Base-by-base conservation (phyloP, 495 filamentous ascomycete genomes). In the Delitschia confertaspora region DNA sequence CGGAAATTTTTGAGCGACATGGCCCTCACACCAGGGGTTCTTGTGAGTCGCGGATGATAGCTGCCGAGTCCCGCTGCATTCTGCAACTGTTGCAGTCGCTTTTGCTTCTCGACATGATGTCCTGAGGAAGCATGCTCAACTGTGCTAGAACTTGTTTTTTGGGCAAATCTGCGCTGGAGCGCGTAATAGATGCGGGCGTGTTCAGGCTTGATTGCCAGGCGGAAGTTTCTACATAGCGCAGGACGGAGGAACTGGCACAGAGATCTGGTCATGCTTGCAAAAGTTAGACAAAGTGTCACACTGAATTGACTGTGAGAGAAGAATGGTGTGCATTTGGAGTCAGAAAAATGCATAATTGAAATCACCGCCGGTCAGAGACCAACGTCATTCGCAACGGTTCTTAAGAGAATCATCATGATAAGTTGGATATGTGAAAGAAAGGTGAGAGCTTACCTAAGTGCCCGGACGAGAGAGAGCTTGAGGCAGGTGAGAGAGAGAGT, bases 341-440 rank as follows among this genome's bases (percentile, higher is more conserved):
- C 26, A 30, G 26, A 30, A 30, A 13, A 30, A 13, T 8, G 26
- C 13, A 8, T 8, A 13, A 8, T 30, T 30, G 26, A 30, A 30
- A 13, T 30, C 26, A 30, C 26, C 26, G 13, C 26, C 26, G 59
- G 69, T 45, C 65, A 65, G 73, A n/a, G n/a, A n/a, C n/a, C n/a
- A n/a, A n/a, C 73, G 76, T 91, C 85, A 88, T 78, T 83, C 83
- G 88, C 88, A 93, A 86, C 87, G 88, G 87, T 95, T 94, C 88
- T 79, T 68, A 21, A 45, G 39, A 52, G 30, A 19, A 44, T 53
- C 48, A 47, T 56, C 51, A 50, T 50, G 8, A 19, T 11, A 38
- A 39, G 11, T 29, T 29, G 26, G 26, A 13, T 8, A 25, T 8
- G 24, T 6, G 13, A 25, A 25, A 7, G 7, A 13, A 29, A 13